These are phyloP conservation scores for Oryza punctata DNA, from an alignment of 176 grass and related monocot genomes.

Conservation along the genomic window DNA sequence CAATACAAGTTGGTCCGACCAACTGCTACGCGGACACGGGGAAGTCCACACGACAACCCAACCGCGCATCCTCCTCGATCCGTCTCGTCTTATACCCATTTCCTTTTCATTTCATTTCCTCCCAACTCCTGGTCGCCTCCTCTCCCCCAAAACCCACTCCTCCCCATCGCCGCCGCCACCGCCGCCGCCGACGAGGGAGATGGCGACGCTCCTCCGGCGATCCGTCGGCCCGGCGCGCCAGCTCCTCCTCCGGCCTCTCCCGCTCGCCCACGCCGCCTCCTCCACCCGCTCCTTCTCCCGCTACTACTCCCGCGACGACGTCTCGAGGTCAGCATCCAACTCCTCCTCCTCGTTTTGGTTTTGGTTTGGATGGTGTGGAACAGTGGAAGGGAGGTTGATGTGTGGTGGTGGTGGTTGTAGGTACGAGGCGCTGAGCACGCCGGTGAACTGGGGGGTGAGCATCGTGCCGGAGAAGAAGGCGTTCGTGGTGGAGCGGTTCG, in stretches of 20 bases:
- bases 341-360: background rate
- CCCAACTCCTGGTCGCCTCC: too few species aligned
- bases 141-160: background rate
- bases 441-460: constrained; percentile 89
- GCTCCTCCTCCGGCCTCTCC: constrained; percentile 25
- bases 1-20: background rate
- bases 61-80: too few species aligned
- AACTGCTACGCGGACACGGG: background rate
- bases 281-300: constrained; percentile 27
- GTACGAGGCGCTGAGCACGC: constrained; percentile 49
- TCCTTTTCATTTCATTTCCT: background rate
- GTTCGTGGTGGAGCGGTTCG: constrained; percentile 79
- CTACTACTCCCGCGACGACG: constrained; percentile 52
- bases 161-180: background rate
- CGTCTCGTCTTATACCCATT: too few species aligned
- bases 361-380: background rate
- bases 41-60: background rate
- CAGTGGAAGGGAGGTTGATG: background rate
- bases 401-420: constrained; percentile 18
- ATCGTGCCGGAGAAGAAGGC: constrained; percentile 98
- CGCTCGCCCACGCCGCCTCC: constrained; percentile 7
- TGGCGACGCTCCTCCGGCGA: constrained; percentile 49
- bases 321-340: constrained; percentile 32
- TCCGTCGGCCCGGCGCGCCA: background rate
- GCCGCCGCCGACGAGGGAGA: background rate